Base-by-base conservation (phyloP, 345 rosid species). In the Litchi chinensis region DNA sequence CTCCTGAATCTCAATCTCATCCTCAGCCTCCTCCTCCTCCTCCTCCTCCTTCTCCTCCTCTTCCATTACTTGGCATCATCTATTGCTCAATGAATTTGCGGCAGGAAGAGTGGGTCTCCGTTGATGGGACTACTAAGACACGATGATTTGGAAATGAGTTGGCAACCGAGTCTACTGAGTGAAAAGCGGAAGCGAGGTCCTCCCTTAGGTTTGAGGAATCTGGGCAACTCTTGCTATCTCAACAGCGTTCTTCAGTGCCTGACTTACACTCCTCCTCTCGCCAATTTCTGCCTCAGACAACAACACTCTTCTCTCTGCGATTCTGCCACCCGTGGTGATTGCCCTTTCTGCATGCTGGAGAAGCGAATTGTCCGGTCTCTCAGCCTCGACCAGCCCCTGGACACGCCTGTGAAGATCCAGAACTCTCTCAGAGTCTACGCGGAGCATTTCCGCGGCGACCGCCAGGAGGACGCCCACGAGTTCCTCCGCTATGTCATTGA, bases 381-480 rank as follows among this genome's bases (percentile, higher is more conserved):
- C 41, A 88, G 90, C 65, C 68, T 77, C 16, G 98, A 94, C 81
- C 87, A 76, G 26, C 68, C 80, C 9, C 87, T 81, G 6, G 99
- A 97, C 74, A 59, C 91, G 12, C 99, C 99, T 0, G 60, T 71
- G 76, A 94, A 90, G 88, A 87, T 97, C 79, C 89, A 82, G 60
- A 87, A 78, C 71, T 93, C 93, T 71, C 85, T 97, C 73, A 83
- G 85, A 80, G 86, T 90, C 65, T 94, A 88, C 65, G 91, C 97
- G 1, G 93, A 92, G 80, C 91, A 90, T 76, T 93, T 97, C 74
- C 87, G 91, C 81, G 59, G 75, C 24, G 98, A 98, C 57, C 93
- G 91, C 62, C 98, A 94, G 83, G 98, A 97, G 82, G 99, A 97
- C 77, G 98, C 99, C 3, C 98, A 97, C 77, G 99, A 97, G 86